Evolutionary conservation across 23 red algal species (phyloP), one percentile per base, ranked within the genome.

Genomic region (Gracilariopsis chorda): DNA sequence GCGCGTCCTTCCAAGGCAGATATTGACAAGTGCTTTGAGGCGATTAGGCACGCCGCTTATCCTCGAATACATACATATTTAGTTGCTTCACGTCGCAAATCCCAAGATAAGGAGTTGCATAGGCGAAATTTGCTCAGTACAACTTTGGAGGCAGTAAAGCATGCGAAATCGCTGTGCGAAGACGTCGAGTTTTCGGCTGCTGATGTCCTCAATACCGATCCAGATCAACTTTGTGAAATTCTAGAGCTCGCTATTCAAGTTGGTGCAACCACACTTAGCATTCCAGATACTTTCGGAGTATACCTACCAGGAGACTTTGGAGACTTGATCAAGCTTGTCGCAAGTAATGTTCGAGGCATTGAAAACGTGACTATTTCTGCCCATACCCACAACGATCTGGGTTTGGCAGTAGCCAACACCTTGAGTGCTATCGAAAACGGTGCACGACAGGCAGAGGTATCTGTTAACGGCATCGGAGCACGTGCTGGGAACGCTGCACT

Each of bases 361-460:
- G 47, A 46, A 3, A 27, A n/a, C 19, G 3, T 57, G 2, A 59
- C 52, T 1, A 24, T 80, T 1, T 80, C 76, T 11, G 19, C 55
- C 16, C 76, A 80, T 28, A 48, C 76, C n/a, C 76, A 80, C 35
- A 80, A 80, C 16, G 76, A 80, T 24, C 52, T 80, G 11, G 76
- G 76, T 11, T 36, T 80, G 17, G 76, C 76, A 23, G 76, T 80
- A 3, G 76, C 76, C 2, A 80, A 80, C 21, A 49, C 24, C 32
- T 48, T 80, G 21, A 34, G 48, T 35, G 76, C 48, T n/a, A n/a
- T 80, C 32, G n/a, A 80, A 59, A 40, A 33, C 20, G 76, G 76
- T 19, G 39, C 48, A 0, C 42, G 48, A 57, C 76, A 80, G 55
- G 35, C 55, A 2, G 76, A 80, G 55, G 48, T 53, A 5, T 57